Percentiles rank a stretch among this genome's conserved stretches.
These are phyloP conservation scores for Eleusine indica DNA, from an alignment of 176 grass and related monocot genomes.

Conservation along the genomic window DNA sequence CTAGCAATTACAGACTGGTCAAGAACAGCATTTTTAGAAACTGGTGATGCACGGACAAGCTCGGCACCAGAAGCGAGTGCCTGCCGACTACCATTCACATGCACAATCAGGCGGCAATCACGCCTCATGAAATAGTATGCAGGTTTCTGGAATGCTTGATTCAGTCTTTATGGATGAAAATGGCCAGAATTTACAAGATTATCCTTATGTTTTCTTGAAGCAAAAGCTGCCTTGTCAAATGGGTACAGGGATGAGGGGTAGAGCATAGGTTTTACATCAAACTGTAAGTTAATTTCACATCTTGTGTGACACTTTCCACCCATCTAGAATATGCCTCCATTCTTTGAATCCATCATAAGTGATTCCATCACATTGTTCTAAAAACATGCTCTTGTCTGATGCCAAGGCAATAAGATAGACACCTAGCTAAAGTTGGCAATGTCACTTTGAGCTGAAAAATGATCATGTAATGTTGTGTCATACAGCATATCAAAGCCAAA, in stretches of 20 bases:
- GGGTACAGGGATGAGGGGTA: neutral
- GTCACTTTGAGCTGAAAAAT: neutral
- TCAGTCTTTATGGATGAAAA: neutral
- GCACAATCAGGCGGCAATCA: neutral
- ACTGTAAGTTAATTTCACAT: neutral
- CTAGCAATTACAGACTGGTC: neutral
- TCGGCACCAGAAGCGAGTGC: neutral
- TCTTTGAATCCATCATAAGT: neutral
- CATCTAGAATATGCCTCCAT: neutral
- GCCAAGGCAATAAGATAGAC: neutral
- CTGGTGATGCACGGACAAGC: neutral
- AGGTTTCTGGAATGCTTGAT: neutral
- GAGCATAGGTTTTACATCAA: conserved; percentile 1
- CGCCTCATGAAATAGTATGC: neutral
- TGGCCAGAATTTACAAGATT: neutral
- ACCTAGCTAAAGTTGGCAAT: conserved; percentile 17
- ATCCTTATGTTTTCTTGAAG: neutral
- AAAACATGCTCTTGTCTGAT: conserved; percentile 4
- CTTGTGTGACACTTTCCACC: neutral
- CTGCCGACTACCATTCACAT: neutral
- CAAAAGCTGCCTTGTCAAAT: neutral
- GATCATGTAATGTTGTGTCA: neutral
- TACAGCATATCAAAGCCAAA: neutral
- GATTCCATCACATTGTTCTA: neutral
- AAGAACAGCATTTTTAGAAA: neutral